These are phyloP conservation scores for Gymnopilus junonius DNA, from an alignment of 768 basidiomycete species.

Conservation along the genomic window DNA sequence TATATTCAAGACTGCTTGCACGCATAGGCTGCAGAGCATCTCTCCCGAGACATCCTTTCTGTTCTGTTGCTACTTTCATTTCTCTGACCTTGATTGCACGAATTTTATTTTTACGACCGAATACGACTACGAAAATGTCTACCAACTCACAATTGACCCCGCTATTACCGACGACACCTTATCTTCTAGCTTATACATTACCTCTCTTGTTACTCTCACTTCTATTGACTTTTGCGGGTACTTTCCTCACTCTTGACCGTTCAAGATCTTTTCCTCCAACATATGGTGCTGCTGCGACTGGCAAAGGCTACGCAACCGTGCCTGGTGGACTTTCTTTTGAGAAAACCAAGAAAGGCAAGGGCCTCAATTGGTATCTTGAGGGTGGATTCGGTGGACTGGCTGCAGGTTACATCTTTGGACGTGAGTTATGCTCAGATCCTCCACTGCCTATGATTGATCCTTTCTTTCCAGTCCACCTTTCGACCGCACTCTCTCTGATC, in stretches of 20 bases:
- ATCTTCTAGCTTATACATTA: constrained; percentile 58
- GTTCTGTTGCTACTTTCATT: constrained; percentile 12
- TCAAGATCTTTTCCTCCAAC: constrained; percentile 60
- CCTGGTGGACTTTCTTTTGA: constrained; percentile 37
- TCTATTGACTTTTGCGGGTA: constrained; percentile 65
- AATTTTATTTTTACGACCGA: constrained; percentile 18
- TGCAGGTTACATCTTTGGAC: constrained; percentile 61
- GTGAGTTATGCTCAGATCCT: constrained; percentile 43
- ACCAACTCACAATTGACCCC: constrained; percentile 33
- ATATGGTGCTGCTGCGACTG: constrained; percentile 22
- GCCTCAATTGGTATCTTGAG: constrained; percentile 47
- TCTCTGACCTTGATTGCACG: constrained; percentile 9
- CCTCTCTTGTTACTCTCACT: constrained; percentile 65
- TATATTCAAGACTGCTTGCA: constrained; percentile 23
- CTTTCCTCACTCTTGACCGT: constrained; percentile 73
- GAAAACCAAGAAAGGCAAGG: constrained; percentile 31
- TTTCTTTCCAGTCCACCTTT: constrained; percentile 46
- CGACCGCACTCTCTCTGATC: constrained; percentile 63
- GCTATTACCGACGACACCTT: constrained; percentile 52
- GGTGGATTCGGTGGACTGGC: constrained; percentile 69
- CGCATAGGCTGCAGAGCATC: constrained; percentile 24
- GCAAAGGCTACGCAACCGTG: constrained; percentile 29
- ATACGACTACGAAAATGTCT: constrained; percentile 18
- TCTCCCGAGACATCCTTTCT: constrained; percentile 18
- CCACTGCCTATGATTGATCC: constrained; percentile 9